Evolutionary conservation across 1,284 basidiomycete species (phyloP), one percentile per base, ranked within the genome.

Genomic region (Lentinula novae-zelandiae): DNA sequence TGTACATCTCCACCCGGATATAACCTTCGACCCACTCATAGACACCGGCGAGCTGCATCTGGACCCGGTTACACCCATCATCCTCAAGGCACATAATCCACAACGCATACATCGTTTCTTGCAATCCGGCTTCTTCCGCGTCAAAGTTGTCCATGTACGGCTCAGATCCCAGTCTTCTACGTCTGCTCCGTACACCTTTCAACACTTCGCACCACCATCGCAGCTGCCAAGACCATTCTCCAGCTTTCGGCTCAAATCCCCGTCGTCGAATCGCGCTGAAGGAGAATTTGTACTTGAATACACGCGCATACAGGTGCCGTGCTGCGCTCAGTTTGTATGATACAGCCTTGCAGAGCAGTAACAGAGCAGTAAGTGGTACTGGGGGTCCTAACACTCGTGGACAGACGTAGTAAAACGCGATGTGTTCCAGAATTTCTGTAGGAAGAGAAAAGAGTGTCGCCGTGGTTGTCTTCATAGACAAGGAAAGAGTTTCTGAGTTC

Each of bases 71-170:
- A 72, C 82, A 83, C 36, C 88, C 90, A 70, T 93, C 87, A 75
- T 90, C 88, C 68, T 93, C 91, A 6, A 85, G 73, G 66, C 90
- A 70, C 81, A 93, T 85, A 57, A 89, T 68, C 64, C 85, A 87
- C 0, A 82, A 76, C 0, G 75, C 75, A 76, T 83, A 84, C 9
- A 90, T 72, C 65, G 86, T 72, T n/a, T 75, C 69, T 17, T 72
- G 66, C 10, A 81, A 70, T 44, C 62, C 58, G 12, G 67, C 60
- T 5, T 42, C 53, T 15, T 52, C 57, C 13, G 68, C 63, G 60
- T 71, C 49, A n/a, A 20, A 34, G 6, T 71, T 68, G 22, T 66
- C 61, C 0, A 60, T 59, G 65, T 52, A 82, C 71, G 63, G 81
- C 71, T 17, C 71, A 71, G 1, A 64, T 36, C 12, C 79, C 76